Base-by-base conservation (phyloP, 768 basidiomycete genomes). In the Udeniomyces megalosporus region DNA sequence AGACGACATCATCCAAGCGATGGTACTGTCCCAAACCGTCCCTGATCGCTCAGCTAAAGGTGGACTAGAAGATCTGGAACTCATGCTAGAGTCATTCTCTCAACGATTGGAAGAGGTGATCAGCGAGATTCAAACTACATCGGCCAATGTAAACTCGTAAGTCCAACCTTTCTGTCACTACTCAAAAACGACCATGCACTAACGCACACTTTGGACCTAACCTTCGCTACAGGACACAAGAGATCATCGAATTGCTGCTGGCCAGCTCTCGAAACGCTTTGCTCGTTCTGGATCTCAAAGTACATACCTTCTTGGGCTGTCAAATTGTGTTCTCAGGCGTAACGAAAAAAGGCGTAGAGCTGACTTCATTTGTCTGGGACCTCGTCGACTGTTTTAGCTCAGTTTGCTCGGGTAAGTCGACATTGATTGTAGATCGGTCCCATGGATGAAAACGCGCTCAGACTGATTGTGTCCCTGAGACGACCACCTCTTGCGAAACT, bases 81-180 rank as follows among this genome's bases (percentile, higher is more conserved):
- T 63, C 2, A 32, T 63, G 24, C 51, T 63, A 1, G 62, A 63
- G 35, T 44, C 35, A 6, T 63, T 63, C 29, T 58, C 56, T 24
- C 62, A 63, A 48, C 31, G 62, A 17, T 29, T 63, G 32, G 62
- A 63, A 29, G 62, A 63, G 55, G 57, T 63, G 28, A 63, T 58
- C 44, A 49, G 49, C 20, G 56, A 63, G 24, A 56, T 63, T n/a
- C 62, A 63, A 17, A 63, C 62, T 22, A 58, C 62, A 7, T 52
- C 48, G 12, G 62, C 56, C 12, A 34, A 52, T 42, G 3, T n/a
- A 5, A 31, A n/a, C 8, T 2, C n/a, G 12, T 50, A 7, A 2
- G 14, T 22, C 24, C 26, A 22, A 7, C 20, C 32, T 24, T 10
- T 4, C 26, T 35, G 31, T 34, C 20, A 15, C 3, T 22, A 4